Percentiles rank a stretch among this genome's conserved stretches.
These are phyloP conservation scores for Penicillium decumbens DNA, from an alignment of 2,329 filamentous ascomycete species.

Conservation along the genomic window DNA sequence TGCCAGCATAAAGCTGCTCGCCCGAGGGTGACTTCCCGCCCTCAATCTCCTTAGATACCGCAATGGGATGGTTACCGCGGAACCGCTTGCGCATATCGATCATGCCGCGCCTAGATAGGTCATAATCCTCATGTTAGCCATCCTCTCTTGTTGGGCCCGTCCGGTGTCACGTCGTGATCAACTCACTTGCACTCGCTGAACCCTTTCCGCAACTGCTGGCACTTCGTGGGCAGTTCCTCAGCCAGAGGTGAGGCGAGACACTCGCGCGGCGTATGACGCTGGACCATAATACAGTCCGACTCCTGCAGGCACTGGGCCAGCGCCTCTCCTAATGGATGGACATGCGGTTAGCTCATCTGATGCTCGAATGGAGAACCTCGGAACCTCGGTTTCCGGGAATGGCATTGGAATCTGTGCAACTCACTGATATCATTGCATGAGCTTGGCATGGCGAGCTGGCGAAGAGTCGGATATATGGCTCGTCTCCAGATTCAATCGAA, in stretches of 20 bases:
- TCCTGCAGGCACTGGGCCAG: constrained; percentile 92
- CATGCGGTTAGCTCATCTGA: constrained; percentile 19
- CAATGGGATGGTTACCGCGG: constrained; percentile 83
- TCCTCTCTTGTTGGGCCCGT: not conserved
- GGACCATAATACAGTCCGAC: constrained; percentile 91
- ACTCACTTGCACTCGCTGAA: constrained; percentile 82
- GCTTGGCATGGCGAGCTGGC: constrained; percentile 66
- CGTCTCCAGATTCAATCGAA: not conserved
- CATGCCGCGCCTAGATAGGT: constrained; percentile 63
- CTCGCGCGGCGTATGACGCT: constrained; percentile 79
- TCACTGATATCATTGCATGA: constrained; percentile 95
- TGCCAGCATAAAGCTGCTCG: constrained; percentile 75
- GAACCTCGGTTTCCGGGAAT: not conserved
- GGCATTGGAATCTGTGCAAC: constrained; percentile 33
- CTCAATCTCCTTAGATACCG: constrained; percentile 61
- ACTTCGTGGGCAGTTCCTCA: constrained; percentile 77
- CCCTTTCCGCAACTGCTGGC: constrained; percentile 87
- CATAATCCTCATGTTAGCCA: constrained; percentile 4
- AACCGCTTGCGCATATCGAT: constrained; percentile 99
- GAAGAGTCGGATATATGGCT: not conserved
- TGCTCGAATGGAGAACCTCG: not conserved
- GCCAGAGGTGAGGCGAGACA: constrained; percentile 79
- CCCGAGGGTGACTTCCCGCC: constrained; percentile 43
- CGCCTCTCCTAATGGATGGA: constrained; percentile 63
- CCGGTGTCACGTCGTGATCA: not conserved